These are phyloP conservation scores for Fusarium equiseti DNA, from an alignment of 2,329 filamentous ascomycete species.

Conservation along the genomic window DNA sequence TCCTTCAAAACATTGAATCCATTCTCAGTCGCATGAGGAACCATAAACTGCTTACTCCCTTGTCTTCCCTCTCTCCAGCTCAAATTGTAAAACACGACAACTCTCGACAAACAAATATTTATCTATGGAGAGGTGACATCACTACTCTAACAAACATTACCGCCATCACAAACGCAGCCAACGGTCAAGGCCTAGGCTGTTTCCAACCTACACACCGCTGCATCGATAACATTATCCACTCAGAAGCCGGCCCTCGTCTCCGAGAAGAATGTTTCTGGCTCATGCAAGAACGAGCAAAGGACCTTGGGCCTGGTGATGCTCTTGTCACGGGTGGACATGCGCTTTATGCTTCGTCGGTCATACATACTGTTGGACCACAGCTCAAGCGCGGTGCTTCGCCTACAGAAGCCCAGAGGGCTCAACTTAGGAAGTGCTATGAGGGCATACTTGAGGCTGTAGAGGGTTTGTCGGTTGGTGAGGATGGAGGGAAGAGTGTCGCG, in stretches of 20 bases:
- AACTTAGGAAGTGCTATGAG: slow-evolving; percentile 35
- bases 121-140: slow-evolving; percentile 42
- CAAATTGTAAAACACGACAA: background rate
- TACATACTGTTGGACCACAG: slow-evolving; percentile 41
- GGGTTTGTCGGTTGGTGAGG: fast-evolving
- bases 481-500: slow-evolving; percentile 27
- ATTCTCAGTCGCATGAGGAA: slow-evolving; percentile 10
- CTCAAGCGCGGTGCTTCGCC: slow-evolving; percentile 8
- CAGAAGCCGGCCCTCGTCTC: slow-evolving; percentile 34
- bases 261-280: slow-evolving; percentile 34
- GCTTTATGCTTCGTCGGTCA: slow-evolving; percentile 16
- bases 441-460: slow-evolving; percentile 30
- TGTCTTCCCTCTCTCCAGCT: background rate
- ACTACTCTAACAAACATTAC: slow-evolving; percentile 28
- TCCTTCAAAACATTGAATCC: slow-evolving; percentile 26
- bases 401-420: background rate
- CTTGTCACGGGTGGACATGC: slow-evolving; percentile 30
- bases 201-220: slow-evolving; percentile 42
- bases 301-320: slow-evolving; percentile 22
- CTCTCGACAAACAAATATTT: background rate
- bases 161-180: slow-evolving; percentile 44
- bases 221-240: slow-evolving; percentile 45
- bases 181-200: slow-evolving; percentile 37
- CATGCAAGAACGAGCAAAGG: slow-evolving; percentile 8
- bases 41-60: slow-evolving; percentile 16